Percentiles rank a stretch among this genome's conserved stretches.
Conservation (phyloP, 371 early-diverging fungal genomes). For the Astathelohania contejeani region DNA sequence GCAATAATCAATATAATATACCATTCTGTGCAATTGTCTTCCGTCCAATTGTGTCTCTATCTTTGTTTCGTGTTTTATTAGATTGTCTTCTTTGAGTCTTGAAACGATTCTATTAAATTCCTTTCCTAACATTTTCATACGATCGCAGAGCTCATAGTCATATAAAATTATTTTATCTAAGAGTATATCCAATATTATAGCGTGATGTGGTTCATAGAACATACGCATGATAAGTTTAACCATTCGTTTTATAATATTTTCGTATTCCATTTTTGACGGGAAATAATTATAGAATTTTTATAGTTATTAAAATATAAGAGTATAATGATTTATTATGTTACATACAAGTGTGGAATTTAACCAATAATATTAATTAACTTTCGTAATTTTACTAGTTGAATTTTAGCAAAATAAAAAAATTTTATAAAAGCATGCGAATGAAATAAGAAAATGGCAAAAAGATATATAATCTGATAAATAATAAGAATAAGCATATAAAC, state of each 20-base stretch:
- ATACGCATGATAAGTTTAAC: slow-evolving; percentile 38
- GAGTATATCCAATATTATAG: slow-evolving; percentile 48
- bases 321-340: not conserved
- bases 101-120: slow-evolving; percentile 50
- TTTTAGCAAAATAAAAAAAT: too few relatives aligned
- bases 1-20: slow-evolving; percentile 49
- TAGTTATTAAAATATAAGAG: not conserved
- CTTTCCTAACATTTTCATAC: slow-evolving; percentile 49
- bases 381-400: too few relatives aligned
- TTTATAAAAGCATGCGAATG: too few relatives aligned
- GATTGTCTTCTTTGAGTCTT: slow-evolving; percentile 48
- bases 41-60: slow-evolving; percentile 44
- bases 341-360: not conserved
- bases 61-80: slow-evolving; percentile 47
- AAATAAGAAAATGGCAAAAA: too few relatives aligned
- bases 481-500: too few relatives aligned
- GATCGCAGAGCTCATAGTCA: slow-evolving; percentile 46
- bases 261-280: slow-evolving; percentile 30
- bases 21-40: slow-evolving; percentile 34
- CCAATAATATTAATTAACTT: not conserved
- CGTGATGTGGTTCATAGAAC: slow-evolving; percentile 51
- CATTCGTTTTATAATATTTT: slow-evolving; percentile 35
- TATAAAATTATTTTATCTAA: slow-evolving; percentile 43
- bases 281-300: not conserved
- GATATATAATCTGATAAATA: too few relatives aligned